phyloP scores from a whole-genome alignment of 2,329 filamentous ascomycete species.

The Immersiporthe knoxdaviesiana region DNA sequence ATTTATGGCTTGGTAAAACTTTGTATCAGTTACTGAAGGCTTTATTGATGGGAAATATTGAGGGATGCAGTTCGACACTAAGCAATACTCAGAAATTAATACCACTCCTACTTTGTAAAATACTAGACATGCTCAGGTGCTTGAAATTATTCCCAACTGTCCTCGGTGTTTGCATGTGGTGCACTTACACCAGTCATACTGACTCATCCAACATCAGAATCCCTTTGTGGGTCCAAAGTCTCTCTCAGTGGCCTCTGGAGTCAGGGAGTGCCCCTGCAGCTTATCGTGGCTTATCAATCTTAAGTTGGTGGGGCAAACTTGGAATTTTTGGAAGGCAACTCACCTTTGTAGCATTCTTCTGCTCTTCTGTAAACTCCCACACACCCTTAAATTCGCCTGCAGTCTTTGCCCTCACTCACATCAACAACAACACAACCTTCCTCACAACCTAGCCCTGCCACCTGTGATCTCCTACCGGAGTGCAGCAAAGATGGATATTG shows the following conservation, averaged over 20 bases:
- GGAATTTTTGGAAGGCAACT: constrained; percentile 27
- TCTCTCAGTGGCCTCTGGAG: neutral
- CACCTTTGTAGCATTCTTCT: neutral
- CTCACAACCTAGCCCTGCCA: neutral
- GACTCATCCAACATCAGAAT: neutral
- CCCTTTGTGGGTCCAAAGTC: neutral
- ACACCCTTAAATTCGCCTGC: neutral
- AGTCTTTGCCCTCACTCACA: neutral
- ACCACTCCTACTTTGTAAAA: too few relatives aligned
- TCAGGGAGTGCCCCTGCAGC: neutral
- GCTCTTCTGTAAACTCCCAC: too few relatives aligned
- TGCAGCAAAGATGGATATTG: constrained; percentile 46
- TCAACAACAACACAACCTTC: neutral
- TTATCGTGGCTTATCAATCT: constrained; percentile 31
- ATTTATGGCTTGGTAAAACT: too few relatives aligned
- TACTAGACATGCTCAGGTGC: too few relatives aligned
- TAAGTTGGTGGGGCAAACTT: constrained; percentile 26
- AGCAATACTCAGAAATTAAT: too few relatives aligned
- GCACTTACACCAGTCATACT: neutral
- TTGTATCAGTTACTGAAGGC: too few relatives aligned
- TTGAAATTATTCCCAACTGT: too few relatives aligned
- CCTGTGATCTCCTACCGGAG: neutral
- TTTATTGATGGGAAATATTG: too few relatives aligned
- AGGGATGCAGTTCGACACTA: too few relatives aligned
- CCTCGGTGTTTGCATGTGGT: too few relatives aligned